phyloP scores from a whole-genome alignment of 1,284 basidiomycete species.

The Limonomyces culmigenus region DNA sequence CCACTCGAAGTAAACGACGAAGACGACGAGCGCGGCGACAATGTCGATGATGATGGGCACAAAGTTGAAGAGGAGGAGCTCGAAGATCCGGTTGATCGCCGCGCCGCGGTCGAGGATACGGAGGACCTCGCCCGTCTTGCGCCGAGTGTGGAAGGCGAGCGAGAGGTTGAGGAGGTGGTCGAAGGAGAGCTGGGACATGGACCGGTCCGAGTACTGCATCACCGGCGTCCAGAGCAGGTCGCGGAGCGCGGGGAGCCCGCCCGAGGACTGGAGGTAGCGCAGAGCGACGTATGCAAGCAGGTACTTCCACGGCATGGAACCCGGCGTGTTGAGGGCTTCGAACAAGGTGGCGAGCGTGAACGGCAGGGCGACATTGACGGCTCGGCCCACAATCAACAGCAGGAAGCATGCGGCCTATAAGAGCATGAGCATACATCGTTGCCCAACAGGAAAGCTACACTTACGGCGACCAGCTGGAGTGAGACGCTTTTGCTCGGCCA shows the following conservation, averaged over 20 bases:
- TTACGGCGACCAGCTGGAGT: conserved; percentile 60
- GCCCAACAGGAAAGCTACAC: conserved; percentile 11
- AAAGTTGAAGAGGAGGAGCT: conserved; percentile 63
- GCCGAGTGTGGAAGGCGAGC: conserved; percentile 70
- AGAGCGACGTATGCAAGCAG: conserved; percentile 45
- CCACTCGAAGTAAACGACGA: conserved; percentile 51
- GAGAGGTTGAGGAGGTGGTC: conserved; percentile 71
- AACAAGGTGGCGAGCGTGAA: conserved; percentile 58
- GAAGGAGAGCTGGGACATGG: conserved; percentile 68
- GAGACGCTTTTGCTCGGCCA: conserved; percentile 57
- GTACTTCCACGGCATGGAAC: conserved; percentile 40
- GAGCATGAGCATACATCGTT: conserved; percentile 5
- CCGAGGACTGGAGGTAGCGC: conserved; percentile 50
- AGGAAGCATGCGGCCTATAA: conserved; percentile 38
- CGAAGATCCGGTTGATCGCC: conserved; percentile 31
- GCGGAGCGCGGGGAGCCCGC: conserved; percentile 52
- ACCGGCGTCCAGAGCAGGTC: conserved; percentile 71
- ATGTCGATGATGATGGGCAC: conserved; percentile 72
- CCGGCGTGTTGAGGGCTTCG: conserved; percentile 31
- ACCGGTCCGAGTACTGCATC: conserved; percentile 71
- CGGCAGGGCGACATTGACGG: conserved; percentile 62
- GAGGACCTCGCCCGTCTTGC: conserved; percentile 49
- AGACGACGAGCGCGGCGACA: conserved; percentile 45
- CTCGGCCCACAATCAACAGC: conserved; percentile 56
- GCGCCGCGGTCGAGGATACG: conserved; percentile 50